phyloP scores from a whole-genome alignment of 352 stramenopile species.

The Pythium aphanidermatum region DNA sequence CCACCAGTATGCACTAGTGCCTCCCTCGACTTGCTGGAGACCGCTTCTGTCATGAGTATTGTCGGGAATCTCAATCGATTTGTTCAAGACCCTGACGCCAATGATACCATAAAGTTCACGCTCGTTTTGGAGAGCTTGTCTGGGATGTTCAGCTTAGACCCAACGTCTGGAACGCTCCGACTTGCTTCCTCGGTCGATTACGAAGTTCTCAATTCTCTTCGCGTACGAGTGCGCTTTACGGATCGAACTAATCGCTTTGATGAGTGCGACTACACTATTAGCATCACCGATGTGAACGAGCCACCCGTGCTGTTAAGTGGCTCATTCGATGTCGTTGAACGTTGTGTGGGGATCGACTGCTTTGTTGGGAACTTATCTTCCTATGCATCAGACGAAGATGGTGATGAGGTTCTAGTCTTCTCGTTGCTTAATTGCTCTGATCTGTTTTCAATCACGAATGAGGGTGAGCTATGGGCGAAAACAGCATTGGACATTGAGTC shows the following conservation, averaged over 20 bases:
- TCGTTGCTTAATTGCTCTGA: constrained; percentile 19
- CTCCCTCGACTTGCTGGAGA: constrained; percentile 27
- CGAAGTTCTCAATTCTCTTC: constrained; percentile 29
- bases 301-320: constrained; percentile 26
- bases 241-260: constrained; percentile 31
- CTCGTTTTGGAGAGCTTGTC: constrained; percentile 14
- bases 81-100: constrained; percentile 15
- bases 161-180: constrained; percentile 13
- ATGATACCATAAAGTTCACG: constrained; percentile 13
- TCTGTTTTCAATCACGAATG: constrained; percentile 1
- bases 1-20: constrained; percentile 24
- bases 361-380: constrained; percentile 30
- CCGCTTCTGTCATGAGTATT: constrained; percentile 4
- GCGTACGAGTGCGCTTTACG: constrained; percentile 35
- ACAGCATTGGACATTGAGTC: constrained; percentile 22
- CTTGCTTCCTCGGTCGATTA: constrained; percentile 30
- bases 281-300: constrained; percentile 41
- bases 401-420: constrained; percentile 27
- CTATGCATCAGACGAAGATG: constrained; percentile 45
- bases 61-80: constrained; percentile 6
- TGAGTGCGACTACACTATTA: constrained; percentile 37
- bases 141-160: constrained; percentile 4
- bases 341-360: constrained; percentile 35
- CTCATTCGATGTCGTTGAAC: constrained; percentile 43
- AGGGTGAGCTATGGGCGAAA: constrained; percentile 10